Evolutionary conservation across 2,329 filamentous ascomycete species (phyloP), one percentile per base, ranked within the genome.

Genomic region (Xylariaceae sp.): DNA sequence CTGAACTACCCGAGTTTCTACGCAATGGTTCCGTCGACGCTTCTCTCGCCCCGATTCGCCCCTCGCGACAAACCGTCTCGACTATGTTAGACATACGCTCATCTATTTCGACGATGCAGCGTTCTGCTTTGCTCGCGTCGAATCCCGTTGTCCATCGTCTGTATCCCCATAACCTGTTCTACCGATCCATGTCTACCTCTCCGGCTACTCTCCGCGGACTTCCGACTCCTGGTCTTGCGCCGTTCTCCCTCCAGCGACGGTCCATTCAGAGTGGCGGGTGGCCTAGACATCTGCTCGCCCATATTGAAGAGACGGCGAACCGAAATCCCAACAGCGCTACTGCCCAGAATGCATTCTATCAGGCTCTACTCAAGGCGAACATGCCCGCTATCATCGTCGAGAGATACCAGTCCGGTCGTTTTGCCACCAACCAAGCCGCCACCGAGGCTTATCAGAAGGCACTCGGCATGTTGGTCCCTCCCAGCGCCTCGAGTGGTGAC

Each of bases 301-400:
- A 90, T 66, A 83, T 92, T 67, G 94, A 99, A 76, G 88, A 92
- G 73, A 88, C 89, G 23, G 95, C 94, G 44, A 99, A 97, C 76
- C 89, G 91, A 74, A 96, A 96, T 69, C 91, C 94, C 1, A 83
- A 80, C 61, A 97, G 91, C 73, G 88, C 92, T 34, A 89, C 88
- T 49, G 87, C 92, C 17, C 94, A 99, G 73, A 94, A 93, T 73
- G 88, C 90, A 13, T 97, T 99, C 73, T 99, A 99, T 73, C 88
- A 93, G 72, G 88, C 92, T 51, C 83, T 99, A 11, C 81, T 97
- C 57, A 89, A 89, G 71, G 92, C 93, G 55, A 94, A 95, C 70
- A 92, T 97, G 89, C 90, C 93, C 15, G 88, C 92, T 55, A 96
- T 99, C 64, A 80, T 99, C 58, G 83, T 97, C 61, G 92, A 97